Evolutionary conservation across 75 land plant genomes (phyloP).

Genomic region (Adiantum capillusveneris): DNA sequence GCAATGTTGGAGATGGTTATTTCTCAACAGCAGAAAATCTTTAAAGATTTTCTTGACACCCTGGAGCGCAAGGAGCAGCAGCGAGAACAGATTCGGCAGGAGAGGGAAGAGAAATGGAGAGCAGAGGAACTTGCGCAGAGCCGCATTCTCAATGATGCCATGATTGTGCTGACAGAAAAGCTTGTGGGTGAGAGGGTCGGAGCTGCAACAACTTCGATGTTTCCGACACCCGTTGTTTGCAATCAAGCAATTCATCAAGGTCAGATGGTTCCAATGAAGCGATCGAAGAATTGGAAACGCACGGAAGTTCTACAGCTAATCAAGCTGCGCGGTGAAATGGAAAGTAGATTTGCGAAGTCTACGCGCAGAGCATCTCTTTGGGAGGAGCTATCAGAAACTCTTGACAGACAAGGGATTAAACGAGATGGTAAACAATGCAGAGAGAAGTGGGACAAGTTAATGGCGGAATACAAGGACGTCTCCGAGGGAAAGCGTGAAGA

Average conservation of each 20-base stretch:
- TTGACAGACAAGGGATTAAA: conserved; percentile 25
- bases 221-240: conserved; percentile 4
- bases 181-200: conserved; percentile 22
- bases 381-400: conserved; percentile 33
- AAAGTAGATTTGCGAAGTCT: conserved; percentile 22
- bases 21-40: conserved; percentile 23
- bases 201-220: conserved; percentile 2
- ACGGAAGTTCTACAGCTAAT: conserved; percentile 39
- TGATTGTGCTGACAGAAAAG: conserved; percentile 31
- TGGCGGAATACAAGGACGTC: conserved; percentile 39
- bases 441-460: conserved; percentile 38
- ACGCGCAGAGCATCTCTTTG: conserved; percentile 33
- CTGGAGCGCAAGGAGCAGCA: conserved; percentile 21
- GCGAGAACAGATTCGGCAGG: conserved; percentile 27
- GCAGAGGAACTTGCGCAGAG: conserved; percentile 31
- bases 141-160: conserved; percentile 27
- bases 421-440: conserved; percentile 36
- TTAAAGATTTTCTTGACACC: conserved; percentile 17
- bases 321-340: conserved; percentile 38
- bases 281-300: conserved; percentile 42
- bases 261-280: conserved; percentile 26
- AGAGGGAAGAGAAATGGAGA: conserved; percentile 26
- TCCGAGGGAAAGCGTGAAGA: conserved; percentile 31
- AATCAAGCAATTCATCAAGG: conserved; percentile 11
- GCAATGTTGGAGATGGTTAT: conserved; percentile 29